These are phyloP conservation scores for Candida peoriensis DNA, from an alignment of 805 yeast genomes.

Conservation along the genomic window DNA sequence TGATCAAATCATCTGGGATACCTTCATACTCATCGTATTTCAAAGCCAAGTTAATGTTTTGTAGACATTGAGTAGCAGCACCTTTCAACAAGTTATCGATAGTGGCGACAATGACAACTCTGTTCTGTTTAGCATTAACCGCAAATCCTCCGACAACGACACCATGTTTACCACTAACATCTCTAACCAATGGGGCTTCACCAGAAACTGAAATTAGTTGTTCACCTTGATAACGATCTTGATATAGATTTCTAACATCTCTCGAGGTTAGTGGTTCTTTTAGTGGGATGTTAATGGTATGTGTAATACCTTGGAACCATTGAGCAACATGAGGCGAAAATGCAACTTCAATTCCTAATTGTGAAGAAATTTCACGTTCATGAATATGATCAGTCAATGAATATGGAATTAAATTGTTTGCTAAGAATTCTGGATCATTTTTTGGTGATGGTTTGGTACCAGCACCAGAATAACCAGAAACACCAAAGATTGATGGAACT, in stretches of 20 bases:
- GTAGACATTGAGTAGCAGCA: slow-evolving; percentile 97
- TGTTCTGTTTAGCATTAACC: slow-evolving; percentile 78
- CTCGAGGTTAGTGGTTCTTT: slow-evolving; percentile 65
- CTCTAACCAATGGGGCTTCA: slow-evolving; percentile 89
- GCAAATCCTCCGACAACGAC: slow-evolving; percentile 95
- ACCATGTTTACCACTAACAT: slow-evolving; percentile 91
- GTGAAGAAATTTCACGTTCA: slow-evolving; percentile 85
- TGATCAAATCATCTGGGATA: slow-evolving; percentile 66
- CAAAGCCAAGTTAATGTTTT: slow-evolving; percentile 85
- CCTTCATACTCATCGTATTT: slow-evolving; percentile 95
- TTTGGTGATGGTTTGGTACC: slow-evolving; percentile 98
- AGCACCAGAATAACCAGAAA: slow-evolving; percentile 98
- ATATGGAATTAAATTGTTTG: slow-evolving; percentile 88
- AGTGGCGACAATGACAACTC: slow-evolving; percentile 92
- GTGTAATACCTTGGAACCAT: slow-evolving; percentile 98
- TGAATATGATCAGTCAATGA: slow-evolving; percentile 95
- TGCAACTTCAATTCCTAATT: slow-evolving; percentile 73
- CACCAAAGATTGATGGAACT: slow-evolving; percentile 85
- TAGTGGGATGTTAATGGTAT: slow-evolving; percentile 87
- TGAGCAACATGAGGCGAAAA: slow-evolving; percentile 97
- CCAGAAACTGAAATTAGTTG: slow-evolving; percentile 80
- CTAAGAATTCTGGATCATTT: slow-evolving; percentile 72
- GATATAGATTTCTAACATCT: slow-evolving; percentile 79
- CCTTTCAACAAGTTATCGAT: slow-evolving; percentile 96
- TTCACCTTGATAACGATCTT: slow-evolving; percentile 84